Evolutionary conservation across 371 early-diverging fungal species (phyloP), one percentile per base, ranked within the genome.

Genomic region (Syncephalastrum racemosum): DNA sequence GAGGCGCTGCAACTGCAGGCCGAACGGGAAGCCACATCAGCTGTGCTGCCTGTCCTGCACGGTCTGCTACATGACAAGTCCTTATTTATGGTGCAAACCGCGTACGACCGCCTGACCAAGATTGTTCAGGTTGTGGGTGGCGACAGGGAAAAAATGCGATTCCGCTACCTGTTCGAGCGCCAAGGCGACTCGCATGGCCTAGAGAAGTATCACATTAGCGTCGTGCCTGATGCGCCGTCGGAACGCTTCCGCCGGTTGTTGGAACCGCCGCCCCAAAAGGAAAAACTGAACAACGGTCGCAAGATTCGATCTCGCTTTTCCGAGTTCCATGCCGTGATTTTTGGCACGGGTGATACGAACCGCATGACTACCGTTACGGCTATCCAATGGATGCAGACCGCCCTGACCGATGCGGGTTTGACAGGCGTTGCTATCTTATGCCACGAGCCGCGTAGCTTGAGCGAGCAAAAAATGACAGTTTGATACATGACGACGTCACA

Each of bases 321-420:
- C 27, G 68, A 59, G 6, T 75, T 76, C 62, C 82, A 84, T 63
- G 71, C 83, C 18, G 65, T 67, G 27, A 70, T 84, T 7, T 84
- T 82, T 73, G 84, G 84, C 20, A 84, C 79, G 40, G 84, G 79
- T 2, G 79, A 82, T 56, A 36, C 50, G 19, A 65, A 75, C 49
- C 61, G 68, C 36, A 71, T 74, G 70, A 82, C 85, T 3, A 86
- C 85, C 1, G 51, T 86, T 14, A 83, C 87, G 0, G 78, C 82
- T 4, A 86, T 83, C 51, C 75, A 75, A 36, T 80, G 81, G 78
- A 69, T 82, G 63, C 67, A 74, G 31, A 67, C 71, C n/a, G 70
- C 81, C 0, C 57, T 86, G n/a, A 57, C 42, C 22, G 77, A 82
- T 42, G 73, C 76, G 24, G 81, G 81, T 16, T 13, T 83, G 19